phyloP scores from a whole-genome alignment of 108 stramenopile genomes.

The Discostella stelligeroides region DNA sequence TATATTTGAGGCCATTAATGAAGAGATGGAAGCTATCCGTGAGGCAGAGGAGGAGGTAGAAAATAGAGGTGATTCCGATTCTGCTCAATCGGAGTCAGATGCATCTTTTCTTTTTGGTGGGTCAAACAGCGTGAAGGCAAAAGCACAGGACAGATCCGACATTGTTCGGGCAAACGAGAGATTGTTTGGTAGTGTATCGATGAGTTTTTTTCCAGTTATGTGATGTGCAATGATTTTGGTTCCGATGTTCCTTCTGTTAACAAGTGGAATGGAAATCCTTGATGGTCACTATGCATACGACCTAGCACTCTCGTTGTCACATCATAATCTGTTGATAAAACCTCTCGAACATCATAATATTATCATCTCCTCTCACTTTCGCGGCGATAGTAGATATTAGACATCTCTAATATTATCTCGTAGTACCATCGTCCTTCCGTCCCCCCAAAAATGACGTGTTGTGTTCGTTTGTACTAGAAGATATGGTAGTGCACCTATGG shows the following conservation, averaged over 20 bases:
- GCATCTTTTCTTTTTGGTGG: constrained; percentile 20
- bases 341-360: no score
- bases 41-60: constrained; percentile 35
- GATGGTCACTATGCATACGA: no score
- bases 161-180: constrained; percentile 28
- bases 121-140: constrained; percentile 12
- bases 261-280: not conserved
- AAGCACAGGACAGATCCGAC: constrained; percentile 11
- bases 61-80: constrained; percentile 29
- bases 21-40: constrained; percentile 43
- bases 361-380: no score
- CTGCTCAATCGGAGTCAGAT: constrained; percentile 12
- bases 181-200: constrained; percentile 34
- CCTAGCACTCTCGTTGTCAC: no score
- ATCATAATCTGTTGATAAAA: no score
- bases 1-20: constrained; percentile 34
- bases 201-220: constrained; percentile 51
- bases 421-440: no score
- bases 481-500: no score
- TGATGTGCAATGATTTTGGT: constrained; percentile 23
- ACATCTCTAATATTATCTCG: no score
- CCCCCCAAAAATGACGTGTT: no score
- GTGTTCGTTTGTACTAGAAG: no score
- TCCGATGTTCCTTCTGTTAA: not conserved
- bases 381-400: no score